These are phyloP conservation scores for Ophiostoma sp. DNA, from an alignment of 2,329 filamentous ascomycete genomes.

Conservation along the genomic window DNA sequence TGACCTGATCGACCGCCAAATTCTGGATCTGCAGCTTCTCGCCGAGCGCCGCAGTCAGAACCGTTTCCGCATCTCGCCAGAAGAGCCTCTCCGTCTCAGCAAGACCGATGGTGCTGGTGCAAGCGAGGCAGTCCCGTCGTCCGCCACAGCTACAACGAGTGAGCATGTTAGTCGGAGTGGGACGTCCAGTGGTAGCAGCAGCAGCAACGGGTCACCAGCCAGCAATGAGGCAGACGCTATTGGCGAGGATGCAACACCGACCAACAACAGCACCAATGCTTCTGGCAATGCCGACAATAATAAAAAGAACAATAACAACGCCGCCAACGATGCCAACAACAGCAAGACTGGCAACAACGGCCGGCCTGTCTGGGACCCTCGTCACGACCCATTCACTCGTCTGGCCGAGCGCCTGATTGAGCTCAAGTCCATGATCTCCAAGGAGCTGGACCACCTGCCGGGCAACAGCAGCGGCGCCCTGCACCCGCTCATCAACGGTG, in stretches of 20 bases:
- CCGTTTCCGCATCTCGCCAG: not conserved
- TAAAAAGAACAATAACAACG: not conserved
- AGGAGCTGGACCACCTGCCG: slow-evolving; percentile 27
- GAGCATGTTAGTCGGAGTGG: not conserved
- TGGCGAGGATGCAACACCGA: not conserved
- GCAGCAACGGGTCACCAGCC: not conserved
- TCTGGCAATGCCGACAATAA: not conserved
- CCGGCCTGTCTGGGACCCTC: not conserved
- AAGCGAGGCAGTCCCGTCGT: not conserved
- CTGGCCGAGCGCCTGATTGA: slow-evolving; percentile 30
- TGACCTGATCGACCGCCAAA: slow-evolving; percentile 36
- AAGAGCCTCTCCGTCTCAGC: not conserved
- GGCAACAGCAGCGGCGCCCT: not conserved
- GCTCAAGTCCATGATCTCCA: slow-evolving; percentile 27
- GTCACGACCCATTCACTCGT: slow-evolving; percentile 28
- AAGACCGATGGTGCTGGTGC: not conserved
- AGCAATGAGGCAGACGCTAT: not conserved
- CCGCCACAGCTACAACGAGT: not conserved
- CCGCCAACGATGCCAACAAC: not conserved
- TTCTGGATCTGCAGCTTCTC: slow-evolving; percentile 36
- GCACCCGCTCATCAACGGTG: not conserved
- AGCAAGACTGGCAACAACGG: not conserved
- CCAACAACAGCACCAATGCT: not conserved
- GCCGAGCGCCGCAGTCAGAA: slow-evolving; percentile 31
- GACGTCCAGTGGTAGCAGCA: not conserved